phyloP scores from a whole-genome alignment of 192 early-diverging fungal species.

The Mycoemilia scoparia region DNA sequence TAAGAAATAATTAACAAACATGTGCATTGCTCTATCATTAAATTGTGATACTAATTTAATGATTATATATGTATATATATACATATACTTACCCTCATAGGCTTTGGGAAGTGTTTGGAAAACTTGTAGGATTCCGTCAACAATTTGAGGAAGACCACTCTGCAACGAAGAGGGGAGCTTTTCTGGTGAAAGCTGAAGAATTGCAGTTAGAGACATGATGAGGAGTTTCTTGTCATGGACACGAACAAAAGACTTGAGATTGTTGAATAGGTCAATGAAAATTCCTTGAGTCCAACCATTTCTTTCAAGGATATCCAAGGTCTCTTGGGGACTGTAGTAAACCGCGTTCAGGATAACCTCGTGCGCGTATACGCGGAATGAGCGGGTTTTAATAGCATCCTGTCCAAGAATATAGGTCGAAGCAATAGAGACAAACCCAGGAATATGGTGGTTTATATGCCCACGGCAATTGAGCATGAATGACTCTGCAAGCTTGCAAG shows the following conservation, averaged over 20 bases:
- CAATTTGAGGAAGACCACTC: conserved; percentile 51
- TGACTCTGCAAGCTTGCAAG: conserved; percentile 70
- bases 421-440: conserved; percentile 49
- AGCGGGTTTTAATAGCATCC: conserved; percentile 39
- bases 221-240: conserved; percentile 93
- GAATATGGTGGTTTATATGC: conserved; percentile 51
- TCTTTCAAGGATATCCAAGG: conserved; percentile 62
- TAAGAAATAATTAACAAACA: no score
- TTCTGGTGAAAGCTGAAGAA: conserved; percentile 51
- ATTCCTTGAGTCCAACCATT: conserved; percentile 54
- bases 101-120: conserved; percentile 60
- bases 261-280: conserved; percentile 62
- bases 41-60: background rate
- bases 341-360: conserved; percentile 73
- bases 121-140: conserved; percentile 46
- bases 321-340: conserved; percentile 69
- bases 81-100: conserved; percentile 12
- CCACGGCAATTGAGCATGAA: conserved; percentile 71
- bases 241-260: conserved; percentile 51
- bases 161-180: conserved; percentile 55
- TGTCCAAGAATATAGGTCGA: conserved; percentile 40
- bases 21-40: no score
- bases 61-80: background rate
- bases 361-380: conserved; percentile 55
- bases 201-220: conserved; percentile 54